phyloP scores from a whole-genome alignment of 2,329 filamentous ascomycete genomes.

The Ceratocystis variospora region DNA sequence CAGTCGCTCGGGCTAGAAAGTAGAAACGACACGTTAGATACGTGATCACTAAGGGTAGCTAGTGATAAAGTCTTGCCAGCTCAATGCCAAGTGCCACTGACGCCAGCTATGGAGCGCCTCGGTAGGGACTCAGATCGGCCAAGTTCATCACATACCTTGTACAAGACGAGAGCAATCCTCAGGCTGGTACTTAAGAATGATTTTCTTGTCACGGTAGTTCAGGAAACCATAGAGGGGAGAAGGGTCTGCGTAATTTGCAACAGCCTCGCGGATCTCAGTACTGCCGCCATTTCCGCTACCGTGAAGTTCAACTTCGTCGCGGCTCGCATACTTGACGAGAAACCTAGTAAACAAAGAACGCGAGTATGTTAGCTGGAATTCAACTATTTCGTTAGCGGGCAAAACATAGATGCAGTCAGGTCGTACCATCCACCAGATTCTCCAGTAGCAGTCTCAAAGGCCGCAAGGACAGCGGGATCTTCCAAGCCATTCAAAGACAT shows the following conservation, averaged over 20 bases:
- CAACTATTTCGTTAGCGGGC: neutral
- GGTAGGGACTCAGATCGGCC: neutral
- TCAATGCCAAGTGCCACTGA: neutral
- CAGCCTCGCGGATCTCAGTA: constrained; percentile 63
- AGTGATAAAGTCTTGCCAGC: neutral
- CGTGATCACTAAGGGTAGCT: neutral
- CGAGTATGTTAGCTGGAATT: constrained; percentile 9
- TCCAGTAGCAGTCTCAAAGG: constrained; percentile 61
- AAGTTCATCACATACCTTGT: constrained; percentile 52
- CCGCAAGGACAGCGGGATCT: constrained; percentile 64
- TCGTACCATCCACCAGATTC: constrained; percentile 92
- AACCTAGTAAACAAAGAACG: constrained; percentile 48
- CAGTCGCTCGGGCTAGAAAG: constrained; percentile 60
- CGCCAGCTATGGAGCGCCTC: too few relatives aligned
- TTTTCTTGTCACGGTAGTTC: constrained; percentile 75
- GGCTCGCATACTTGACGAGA: constrained; percentile 75
- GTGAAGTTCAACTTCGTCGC: constrained; percentile 75
- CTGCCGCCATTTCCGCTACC: constrained; percentile 68
- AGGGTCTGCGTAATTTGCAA: constrained; percentile 65
- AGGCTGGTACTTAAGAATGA: constrained; percentile 84
- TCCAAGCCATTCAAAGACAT: constrained; percentile 98
- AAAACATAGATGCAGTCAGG: neutral
- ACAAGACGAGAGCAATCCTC: constrained; percentile 81
- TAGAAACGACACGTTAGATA: constrained; percentile 12
- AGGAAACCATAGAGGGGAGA: constrained; percentile 88